Evolutionary conservation across 2,329 filamentous ascomycete species (phyloP).

Genomic region (Cryphonectria parasitica): DNA sequence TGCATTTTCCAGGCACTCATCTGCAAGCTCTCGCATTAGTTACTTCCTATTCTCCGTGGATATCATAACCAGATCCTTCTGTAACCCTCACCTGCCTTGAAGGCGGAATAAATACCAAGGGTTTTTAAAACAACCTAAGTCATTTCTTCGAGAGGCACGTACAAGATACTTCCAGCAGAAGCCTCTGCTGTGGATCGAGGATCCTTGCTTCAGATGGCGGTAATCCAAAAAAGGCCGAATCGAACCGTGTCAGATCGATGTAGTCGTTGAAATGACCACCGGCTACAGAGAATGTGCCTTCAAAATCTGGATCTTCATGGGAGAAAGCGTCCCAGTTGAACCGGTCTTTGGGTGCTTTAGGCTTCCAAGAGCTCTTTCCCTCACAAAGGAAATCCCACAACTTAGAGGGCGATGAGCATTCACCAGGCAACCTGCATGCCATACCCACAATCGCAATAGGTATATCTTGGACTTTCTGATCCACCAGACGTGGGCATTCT

Average conservation of each 20-base stretch:
- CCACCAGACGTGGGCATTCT: not conserved
- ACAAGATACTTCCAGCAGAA: not conserved
- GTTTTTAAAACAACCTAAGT: too few species aligned
- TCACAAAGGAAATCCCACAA: constrained; percentile 49
- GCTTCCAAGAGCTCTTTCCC: not conserved
- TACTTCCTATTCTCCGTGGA: not conserved
- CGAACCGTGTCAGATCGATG: not conserved
- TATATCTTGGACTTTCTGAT: constrained; percentile 28
- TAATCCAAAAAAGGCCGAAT: not conserved
- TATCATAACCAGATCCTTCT: not conserved
- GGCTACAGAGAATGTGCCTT: not conserved
- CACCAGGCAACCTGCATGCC: constrained; percentile 50
- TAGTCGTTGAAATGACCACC: not conserved
- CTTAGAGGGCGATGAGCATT: constrained; percentile 45
- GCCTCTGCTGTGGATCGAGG: not conserved
- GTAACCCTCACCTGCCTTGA: not conserved
- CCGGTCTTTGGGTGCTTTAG: constrained; percentile 1
- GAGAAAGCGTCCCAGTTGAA: not conserved
- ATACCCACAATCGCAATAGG: constrained; percentile 53
- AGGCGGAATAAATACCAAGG: not conserved
- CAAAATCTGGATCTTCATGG: not conserved
- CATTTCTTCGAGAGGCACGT: not conserved
- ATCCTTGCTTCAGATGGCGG: not conserved
- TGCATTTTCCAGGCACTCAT: not conserved
- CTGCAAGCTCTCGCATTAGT: not conserved